Percentiles rank a stretch among this genome's conserved stretches.
These are phyloP conservation scores for Nephelium lappaceum DNA, from an alignment of 345 rosid species.

Conservation along the genomic window DNA sequence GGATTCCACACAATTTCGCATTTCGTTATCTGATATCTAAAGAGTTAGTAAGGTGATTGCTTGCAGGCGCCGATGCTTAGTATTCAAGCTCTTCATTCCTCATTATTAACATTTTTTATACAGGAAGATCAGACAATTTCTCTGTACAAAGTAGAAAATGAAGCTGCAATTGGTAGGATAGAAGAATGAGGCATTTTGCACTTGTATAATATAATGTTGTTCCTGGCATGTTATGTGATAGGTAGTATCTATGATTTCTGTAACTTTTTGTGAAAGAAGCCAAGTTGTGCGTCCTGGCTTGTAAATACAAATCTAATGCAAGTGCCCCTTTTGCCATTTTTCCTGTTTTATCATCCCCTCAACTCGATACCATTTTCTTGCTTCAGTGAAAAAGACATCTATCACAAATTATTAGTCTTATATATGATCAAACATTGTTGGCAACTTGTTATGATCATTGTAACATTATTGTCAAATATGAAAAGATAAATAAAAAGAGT, in stretches of 20 bases:
- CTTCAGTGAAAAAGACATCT: neutral
- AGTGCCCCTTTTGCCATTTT: slow-evolving; percentile 30
- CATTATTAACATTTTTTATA: slow-evolving; percentile 17
- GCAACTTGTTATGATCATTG: neutral
- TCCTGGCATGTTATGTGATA: slow-evolving; percentile 25
- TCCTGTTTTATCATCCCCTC: neutral
- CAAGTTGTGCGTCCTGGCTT: slow-evolving; percentile 16
- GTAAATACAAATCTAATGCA: slow-evolving; percentile 18
- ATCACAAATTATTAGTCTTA: neutral
- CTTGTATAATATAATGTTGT: slow-evolving; percentile 37
- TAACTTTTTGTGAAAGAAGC: slow-evolving; percentile 13
- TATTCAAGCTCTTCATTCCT: slow-evolving; percentile 6
- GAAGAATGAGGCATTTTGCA: slow-evolving; percentile 20
- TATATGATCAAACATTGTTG: too few species aligned
- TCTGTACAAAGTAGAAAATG: slow-evolving; percentile 41
- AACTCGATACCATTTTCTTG: slow-evolving; percentile 28
- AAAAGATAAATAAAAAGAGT: neutral
- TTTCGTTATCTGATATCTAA: slow-evolving; percentile 87
- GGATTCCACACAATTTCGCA: slow-evolving; percentile 87
- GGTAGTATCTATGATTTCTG: slow-evolving; percentile 18
- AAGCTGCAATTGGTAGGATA: slow-evolving; percentile 20
- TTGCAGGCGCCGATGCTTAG: neutral
- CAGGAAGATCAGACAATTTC: slow-evolving; percentile 20
- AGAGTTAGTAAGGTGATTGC: slow-evolving; percentile 62
- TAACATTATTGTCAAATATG: too few species aligned